Base-by-base conservation (phyloP, 2,329 filamentous ascomycete species). In the Arthroderma uncinatum region DNA sequence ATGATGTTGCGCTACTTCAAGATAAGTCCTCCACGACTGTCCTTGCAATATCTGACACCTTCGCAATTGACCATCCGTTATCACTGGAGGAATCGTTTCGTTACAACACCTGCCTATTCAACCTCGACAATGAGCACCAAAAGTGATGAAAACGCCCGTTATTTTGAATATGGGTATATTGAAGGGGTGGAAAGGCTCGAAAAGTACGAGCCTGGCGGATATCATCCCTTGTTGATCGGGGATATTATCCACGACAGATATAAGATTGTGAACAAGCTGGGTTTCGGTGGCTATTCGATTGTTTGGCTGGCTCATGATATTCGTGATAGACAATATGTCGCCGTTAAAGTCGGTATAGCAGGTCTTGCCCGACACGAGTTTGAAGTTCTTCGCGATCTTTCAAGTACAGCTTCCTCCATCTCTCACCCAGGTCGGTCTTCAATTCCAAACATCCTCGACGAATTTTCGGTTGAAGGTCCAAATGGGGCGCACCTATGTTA, bases 241-340 rank as follows among this genome's bases (percentile, higher is more conserved):
- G 66, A 71, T 10, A 34, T 67, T 4, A 61, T 71, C 1, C 59
- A 68, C 34, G 59, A 62, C 19, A 58, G 70, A 39, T 76, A 76
- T 56, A 65, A 62, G 4, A 65, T 76, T 42, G 64, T 70, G 1
- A 71, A 73, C 16, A 76, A 76, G 60, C 64, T 76, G 4, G 73
- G 72, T 0, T 73, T 66, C 62, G 73, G 74, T 6, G 66, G 66
- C 3, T 73, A 68, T 60, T 75, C 73, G 2, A 75, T 71, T 0
- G 67, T 74, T 47, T 77, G 71, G 72, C 62, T 76, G 55, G 71
- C 71, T 6, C 66, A 60, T 3, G 73, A 76, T 54, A 63, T 58
- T 53, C 54, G 53, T 0, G 2, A 57, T 0, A 54, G 64, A 2
- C 57, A 36, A 12, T 70, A 70, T 58, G 66, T 70, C 58, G 66